A percentile compares a stretch with the other conserved stretches of the same genome.
Conservation (phyloP, 2,329 filamentous ascomycete genomes). For the Alternaria ventricosa region DNA sequence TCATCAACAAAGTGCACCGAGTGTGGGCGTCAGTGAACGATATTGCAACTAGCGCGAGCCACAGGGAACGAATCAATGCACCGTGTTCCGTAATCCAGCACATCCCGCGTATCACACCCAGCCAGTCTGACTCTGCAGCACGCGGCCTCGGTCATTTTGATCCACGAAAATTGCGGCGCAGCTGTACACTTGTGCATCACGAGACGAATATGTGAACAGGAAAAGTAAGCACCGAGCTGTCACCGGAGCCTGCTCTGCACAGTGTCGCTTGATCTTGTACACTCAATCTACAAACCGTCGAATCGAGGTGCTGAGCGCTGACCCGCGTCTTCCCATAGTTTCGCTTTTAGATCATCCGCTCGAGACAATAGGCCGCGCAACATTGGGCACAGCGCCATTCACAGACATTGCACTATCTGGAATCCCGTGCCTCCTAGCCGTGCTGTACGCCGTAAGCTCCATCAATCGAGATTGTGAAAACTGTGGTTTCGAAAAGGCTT, state of each 20-base stretch:
- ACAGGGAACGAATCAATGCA: slow-evolving; percentile 12
- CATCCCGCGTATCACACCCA: slow-evolving; percentile 36
- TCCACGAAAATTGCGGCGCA: slow-evolving; percentile 25
- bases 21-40: slow-evolving; percentile 9
- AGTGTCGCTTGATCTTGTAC: slow-evolving; percentile 15
- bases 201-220: slow-evolving; percentile 24
- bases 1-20: slow-evolving; percentile 3
- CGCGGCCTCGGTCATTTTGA: slow-evolving; percentile 29
- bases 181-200: slow-evolving; percentile 39
- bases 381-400: slow-evolving; percentile 13
- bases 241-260: slow-evolving; percentile 14
- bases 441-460: slow-evolving; percentile 20
- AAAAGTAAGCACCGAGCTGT: slow-evolving; percentile 31
- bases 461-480: slow-evolving; percentile 34
- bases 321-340: slow-evolving; percentile 19
- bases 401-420: slow-evolving; percentile 21
- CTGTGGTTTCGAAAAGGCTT: slow-evolving; percentile 33
- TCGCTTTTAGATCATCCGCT: slow-evolving; percentile 11
- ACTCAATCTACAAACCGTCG: slow-evolving; percentile 23
- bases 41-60: slow-evolving; percentile 14
- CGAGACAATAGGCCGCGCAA: slow-evolving; percentile 5
- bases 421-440: slow-evolving; percentile 17
- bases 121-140: slow-evolving; percentile 31
- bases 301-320: slow-evolving; percentile 26
- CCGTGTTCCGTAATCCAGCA: slow-evolving; percentile 23